Evolutionary conservation across 768 basidiomycete species (phyloP).

Genomic region (Ramaria rubella): DNA sequence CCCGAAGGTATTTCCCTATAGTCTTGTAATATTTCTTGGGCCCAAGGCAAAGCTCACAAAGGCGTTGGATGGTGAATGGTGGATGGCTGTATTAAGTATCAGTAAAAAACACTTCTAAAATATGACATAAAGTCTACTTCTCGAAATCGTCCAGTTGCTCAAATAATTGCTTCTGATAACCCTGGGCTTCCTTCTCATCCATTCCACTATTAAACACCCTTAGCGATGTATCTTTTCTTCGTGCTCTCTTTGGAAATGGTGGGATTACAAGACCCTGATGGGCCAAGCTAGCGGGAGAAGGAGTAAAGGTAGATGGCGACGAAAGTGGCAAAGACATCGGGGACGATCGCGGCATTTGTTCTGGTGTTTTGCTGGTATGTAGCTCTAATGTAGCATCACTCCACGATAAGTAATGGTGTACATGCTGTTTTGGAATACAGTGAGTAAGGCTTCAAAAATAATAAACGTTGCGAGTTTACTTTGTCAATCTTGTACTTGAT

Average conservation of each 20-base stretch:
- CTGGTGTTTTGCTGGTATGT: conserved; percentile 19
- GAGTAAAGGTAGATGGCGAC: conserved; percentile 27
- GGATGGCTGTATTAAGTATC: conserved; percentile 35
- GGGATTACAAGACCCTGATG: conserved; percentile 62
- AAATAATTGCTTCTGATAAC: conserved; percentile 50
- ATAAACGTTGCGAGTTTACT: conserved; percentile 31
- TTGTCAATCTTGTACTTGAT: conserved; percentile 67
- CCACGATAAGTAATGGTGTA: conserved; percentile 8
- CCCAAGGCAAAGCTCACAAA: conserved; percentile 71
- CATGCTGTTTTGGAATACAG: conserved; percentile 33
- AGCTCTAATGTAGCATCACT: conserved; percentile 21
- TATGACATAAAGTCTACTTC: conserved; percentile 40
- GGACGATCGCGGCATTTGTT: conserved; percentile 6
- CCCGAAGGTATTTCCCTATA: conserved; percentile 83
- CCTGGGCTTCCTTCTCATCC: conserved; percentile 52
- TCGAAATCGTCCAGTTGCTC: conserved; percentile 69
- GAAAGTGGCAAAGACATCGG: conserved; percentile 12
- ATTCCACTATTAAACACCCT: conserved; percentile 52
- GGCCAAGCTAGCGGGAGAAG: conserved; percentile 22
- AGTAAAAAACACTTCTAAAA: conserved; percentile 9
- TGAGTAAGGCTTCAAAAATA: conserved; percentile 43
- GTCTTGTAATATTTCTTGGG: conserved; percentile 68
- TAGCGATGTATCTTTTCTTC: conserved; percentile 43
- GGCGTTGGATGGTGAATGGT: conserved; percentile 86
- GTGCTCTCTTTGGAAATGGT: conserved; percentile 62